These are phyloP conservation scores for Biscutella auriculata DNA, from an alignment of 441 rosid species.

Conservation along the genomic window DNA sequence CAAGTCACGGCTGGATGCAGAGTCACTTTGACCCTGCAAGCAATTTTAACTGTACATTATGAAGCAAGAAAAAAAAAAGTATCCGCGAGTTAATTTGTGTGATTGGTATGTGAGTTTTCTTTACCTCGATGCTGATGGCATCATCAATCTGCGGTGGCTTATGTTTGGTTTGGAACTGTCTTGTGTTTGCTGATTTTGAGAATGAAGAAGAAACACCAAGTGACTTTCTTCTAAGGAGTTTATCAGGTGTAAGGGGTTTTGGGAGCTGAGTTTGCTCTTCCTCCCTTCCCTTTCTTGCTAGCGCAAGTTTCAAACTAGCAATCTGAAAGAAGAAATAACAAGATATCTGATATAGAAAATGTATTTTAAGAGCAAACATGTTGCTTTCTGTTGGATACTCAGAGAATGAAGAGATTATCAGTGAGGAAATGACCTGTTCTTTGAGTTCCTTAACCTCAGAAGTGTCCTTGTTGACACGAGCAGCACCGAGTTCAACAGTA, in stretches of 20 bases:
- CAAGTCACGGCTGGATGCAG: conserved; percentile 39
- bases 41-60: conserved; percentile 14
- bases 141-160: conserved; percentile 29
- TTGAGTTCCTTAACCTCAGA: conserved; percentile 59
- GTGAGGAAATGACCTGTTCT: conserved; percentile 37
- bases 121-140: conserved; percentile 35
- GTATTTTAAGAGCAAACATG: background rate
- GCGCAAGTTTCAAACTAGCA: conserved; percentile 43
- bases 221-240: conserved; percentile 21
- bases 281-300: conserved; percentile 41
- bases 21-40: conserved; percentile 35
- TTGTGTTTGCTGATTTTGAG: conserved; percentile 38
- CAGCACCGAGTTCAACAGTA: conserved; percentile 60
- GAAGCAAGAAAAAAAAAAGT: background rate
- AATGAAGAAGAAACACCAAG: conserved; percentile 34
- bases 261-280: conserved; percentile 24
- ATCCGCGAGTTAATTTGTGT: background rate
- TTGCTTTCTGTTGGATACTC: too few species aligned
- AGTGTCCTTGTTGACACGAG: conserved; percentile 52
- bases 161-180: conserved; percentile 19
- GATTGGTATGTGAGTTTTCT: background rate
- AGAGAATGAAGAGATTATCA: background rate
- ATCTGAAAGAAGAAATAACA: conserved; percentile 26
- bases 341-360: background rate
- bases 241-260: conserved; percentile 40